A percentile compares a stretch with the other conserved stretches of the same genome.
These are phyloP conservation scores for Metarhizium rileyi DNA, from an alignment of 2,329 filamentous ascomycete species.

Conservation along the genomic window DNA sequence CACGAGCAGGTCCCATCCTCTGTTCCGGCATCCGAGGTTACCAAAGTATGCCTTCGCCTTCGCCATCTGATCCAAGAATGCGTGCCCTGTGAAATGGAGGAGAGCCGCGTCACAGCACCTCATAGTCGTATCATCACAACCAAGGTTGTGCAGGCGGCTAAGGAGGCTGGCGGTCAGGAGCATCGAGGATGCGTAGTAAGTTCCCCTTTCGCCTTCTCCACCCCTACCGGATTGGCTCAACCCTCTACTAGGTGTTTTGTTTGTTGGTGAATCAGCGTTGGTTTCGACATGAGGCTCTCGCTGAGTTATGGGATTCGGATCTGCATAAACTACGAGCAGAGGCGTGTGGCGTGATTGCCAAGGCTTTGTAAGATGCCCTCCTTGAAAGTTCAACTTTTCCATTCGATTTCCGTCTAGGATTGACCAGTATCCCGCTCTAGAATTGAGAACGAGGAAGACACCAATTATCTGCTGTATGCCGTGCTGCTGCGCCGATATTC, in stretches of 20 bases:
- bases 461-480: constrained; percentile 67
- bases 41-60: constrained; percentile 78
- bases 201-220: neutral
- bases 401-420: neutral
- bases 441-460: constrained; percentile 78
- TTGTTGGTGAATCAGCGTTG: constrained; percentile 61
- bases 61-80: constrained; percentile 86
- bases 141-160: constrained; percentile 70
- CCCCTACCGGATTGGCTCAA: neutral
- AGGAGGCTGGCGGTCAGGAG: constrained; percentile 67
- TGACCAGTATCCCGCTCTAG: constrained; percentile 25
- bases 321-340: constrained; percentile 68
- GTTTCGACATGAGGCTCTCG: constrained; percentile 68
- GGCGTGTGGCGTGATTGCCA: constrained; percentile 88
- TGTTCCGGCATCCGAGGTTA: constrained; percentile 70
- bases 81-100: constrained; percentile 81
- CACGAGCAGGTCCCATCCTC: constrained; percentile 52
- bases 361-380: constrained; percentile 46
- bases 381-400: neutral
- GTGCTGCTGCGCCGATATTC: constrained; percentile 85
- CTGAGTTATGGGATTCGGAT: constrained; percentile 88
- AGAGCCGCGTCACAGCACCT: constrained; percentile 61
- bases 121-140: constrained; percentile 80
- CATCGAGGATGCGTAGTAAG: constrained; percentile 63
- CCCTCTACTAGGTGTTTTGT: constrained; percentile 49